Evolutionary conservation across 2,329 filamentous ascomycete genomes (phyloP), one percentile per base, ranked within the genome.

Genomic region (Ceratocystis diversiconidia): DNA sequence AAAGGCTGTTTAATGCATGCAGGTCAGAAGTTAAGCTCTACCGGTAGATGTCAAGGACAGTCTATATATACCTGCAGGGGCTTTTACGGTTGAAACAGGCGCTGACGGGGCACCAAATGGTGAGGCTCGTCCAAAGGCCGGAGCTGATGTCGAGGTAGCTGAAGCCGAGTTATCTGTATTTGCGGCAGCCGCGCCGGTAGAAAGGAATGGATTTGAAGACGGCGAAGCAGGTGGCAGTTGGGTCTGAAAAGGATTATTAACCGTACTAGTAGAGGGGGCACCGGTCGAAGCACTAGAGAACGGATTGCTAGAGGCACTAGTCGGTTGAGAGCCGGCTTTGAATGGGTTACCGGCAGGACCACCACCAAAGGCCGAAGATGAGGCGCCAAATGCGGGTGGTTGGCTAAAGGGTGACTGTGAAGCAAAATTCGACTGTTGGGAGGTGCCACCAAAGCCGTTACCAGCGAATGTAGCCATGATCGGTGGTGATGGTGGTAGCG

Each of bases 381-480:
- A 55, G 57, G 61, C 62, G 25, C 61, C 61, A 62, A 55, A 22
- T 10, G 1, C 2, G 36, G 61, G 32, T 19, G 63, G 48, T 25
- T 65, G 64, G 30, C 66, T 55, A 25, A 69, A 69, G 6, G 68
- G 63, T 25, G 63, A 57, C 12, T 63, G 61, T 19, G 65, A 64
- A 32, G 66, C 50, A 59, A 65, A 60, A 28, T 19, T 60, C 30
- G 25, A n/a, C 43, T 59, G 48, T 36, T 48, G 63, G 19, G 28
- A 30, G 36, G 62, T 30, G 25, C 62, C 32, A 52, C 60, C 66
- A 62, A 61, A 55, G 44, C 63, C 66, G 60, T 65, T 67, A 52
- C 66, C 66, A 44, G 63, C 63, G 46, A 65, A 61, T 19, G 66
- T 63, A 59, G 66, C 60, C 63, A 60, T 63, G 59, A 50, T 62